Evolutionary conservation across 768 basidiomycete species (phyloP).

Genomic region (Pleurotus eryngii): DNA sequence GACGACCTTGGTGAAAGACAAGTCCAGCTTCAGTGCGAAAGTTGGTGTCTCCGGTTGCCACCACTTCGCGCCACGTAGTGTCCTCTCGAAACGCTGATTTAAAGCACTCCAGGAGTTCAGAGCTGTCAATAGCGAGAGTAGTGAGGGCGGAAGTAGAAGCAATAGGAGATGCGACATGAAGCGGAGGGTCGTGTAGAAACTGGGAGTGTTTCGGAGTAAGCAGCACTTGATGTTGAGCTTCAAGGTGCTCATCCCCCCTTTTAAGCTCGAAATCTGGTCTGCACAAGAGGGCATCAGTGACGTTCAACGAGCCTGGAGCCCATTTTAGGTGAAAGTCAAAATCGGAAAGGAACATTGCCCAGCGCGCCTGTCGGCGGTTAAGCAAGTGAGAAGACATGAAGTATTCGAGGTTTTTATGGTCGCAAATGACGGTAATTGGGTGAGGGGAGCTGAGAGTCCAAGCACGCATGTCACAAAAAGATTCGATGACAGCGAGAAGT

Average conservation of each 20-base stretch:
- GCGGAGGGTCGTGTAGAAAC: slow-evolving; percentile 18
- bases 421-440: slow-evolving; percentile 20
- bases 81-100: slow-evolving; percentile 18
- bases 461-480: slow-evolving; percentile 30
- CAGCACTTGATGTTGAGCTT: slow-evolving; percentile 22
- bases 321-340: slow-evolving; percentile 32
- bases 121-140: slow-evolving; percentile 23
- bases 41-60: slow-evolving; percentile 12
- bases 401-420: slow-evolving; percentile 43
- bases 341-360: slow-evolving; percentile 40
- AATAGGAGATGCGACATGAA: slow-evolving; percentile 18
- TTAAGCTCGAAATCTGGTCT: slow-evolving; percentile 27
- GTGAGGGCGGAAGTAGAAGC: slow-evolving; percentile 24
- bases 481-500: slow-evolving; percentile 42
- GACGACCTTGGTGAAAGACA: slow-evolving; percentile 20
- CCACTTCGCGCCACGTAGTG: slow-evolving; percentile 21
- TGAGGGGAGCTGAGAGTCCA: slow-evolving; percentile 25
- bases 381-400: slow-evolving; percentile 37
- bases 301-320: slow-evolving; percentile 24
- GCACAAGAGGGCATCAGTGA: slow-evolving; percentile 28
- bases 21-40: slow-evolving; percentile 18
- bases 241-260: slow-evolving; percentile 21
- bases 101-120: slow-evolving; percentile 20
- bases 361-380: slow-evolving; percentile 42
- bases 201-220: slow-evolving; percentile 24